phyloP scores from a whole-genome alignment of 148 eudicot genomes.

The Spergularia bocconei region DNA sequence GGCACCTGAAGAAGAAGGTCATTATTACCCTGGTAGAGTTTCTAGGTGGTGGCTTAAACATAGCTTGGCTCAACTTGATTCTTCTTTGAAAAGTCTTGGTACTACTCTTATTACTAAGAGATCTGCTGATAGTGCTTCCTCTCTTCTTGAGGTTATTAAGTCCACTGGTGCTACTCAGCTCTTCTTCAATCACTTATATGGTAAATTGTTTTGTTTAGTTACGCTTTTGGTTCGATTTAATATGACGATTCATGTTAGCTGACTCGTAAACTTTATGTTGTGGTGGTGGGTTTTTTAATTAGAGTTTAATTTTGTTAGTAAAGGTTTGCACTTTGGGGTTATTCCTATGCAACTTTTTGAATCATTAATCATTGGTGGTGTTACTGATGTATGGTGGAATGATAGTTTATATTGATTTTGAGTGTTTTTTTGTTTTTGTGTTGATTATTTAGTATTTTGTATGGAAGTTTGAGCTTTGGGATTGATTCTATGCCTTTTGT shows the following conservation, averaged over 20 bases:
- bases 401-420: background rate
- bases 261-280: background rate
- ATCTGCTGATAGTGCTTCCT: constrained; percentile 75
- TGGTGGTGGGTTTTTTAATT: background rate
- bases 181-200: constrained; percentile 89
- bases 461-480: constrained; percentile 6
- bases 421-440: background rate
- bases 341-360: background rate
- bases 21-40: constrained; percentile 86
- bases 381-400: background rate
- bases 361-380: constrained; percentile 1
- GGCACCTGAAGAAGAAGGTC: constrained; percentile 99
- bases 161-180: constrained; percentile 84
- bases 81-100: constrained; percentile 77
- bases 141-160: constrained; percentile 72
- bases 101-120: constrained; percentile 79
- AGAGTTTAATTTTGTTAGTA: background rate
- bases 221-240: background rate
- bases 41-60: constrained; percentile 99
- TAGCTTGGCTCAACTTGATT: constrained; percentile 79
- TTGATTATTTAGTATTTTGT: background rate
- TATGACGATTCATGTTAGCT: constrained; percentile 10
- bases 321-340: background rate
- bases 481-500: background rate
- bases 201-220: constrained; percentile 27